A percentile compares a stretch with the other conserved stretches of the same genome.
Evolutionary conservation across 306 rosid genomes (phyloP).

Genomic region (Fragaria ananassa): DNA sequence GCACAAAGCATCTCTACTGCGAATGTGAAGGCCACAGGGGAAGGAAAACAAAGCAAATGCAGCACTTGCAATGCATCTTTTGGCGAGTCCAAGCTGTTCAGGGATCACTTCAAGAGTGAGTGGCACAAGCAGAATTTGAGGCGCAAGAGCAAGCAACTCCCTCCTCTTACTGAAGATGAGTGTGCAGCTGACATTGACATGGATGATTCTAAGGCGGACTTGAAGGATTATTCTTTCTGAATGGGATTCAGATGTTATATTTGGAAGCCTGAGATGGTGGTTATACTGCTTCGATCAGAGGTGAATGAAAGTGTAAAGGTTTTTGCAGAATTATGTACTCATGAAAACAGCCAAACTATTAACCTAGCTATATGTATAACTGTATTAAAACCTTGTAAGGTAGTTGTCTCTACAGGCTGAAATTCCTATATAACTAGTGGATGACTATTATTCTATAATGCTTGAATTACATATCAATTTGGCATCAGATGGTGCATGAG

Average conservation of each 20-base stretch:
- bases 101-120: slow-evolving; percentile 90
- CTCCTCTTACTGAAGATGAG: slow-evolving; percentile 78
- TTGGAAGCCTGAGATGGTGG: neutral
- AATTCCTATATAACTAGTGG: neutral
- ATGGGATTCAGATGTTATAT: neutral
- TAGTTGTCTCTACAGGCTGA: neutral
- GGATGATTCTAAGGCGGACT: slow-evolving; percentile 58
- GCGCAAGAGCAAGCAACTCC: slow-evolving; percentile 78
- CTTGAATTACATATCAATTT: neutral
- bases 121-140: slow-evolving; percentile 92
- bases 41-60: slow-evolving; percentile 72
- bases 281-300: neutral
- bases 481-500: no score
- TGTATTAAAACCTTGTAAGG: neutral
- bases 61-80: slow-evolving; percentile 54
- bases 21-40: slow-evolving; percentile 36
- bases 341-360: no score
- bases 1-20: slow-evolving; percentile 51
- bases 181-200: slow-evolving; percentile 62
- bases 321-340: neutral
- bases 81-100: slow-evolving; percentile 58
- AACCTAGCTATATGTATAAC: neutral
- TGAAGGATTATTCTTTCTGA: slow-evolving; percentile 83
- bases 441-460: neutral
- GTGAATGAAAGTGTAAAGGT: neutral